Percentiles rank a stretch among this genome's conserved stretches.
phyloP scores from a whole-genome alignment of 257 asterid genomes.

The Capsicum baccatum region DNA sequence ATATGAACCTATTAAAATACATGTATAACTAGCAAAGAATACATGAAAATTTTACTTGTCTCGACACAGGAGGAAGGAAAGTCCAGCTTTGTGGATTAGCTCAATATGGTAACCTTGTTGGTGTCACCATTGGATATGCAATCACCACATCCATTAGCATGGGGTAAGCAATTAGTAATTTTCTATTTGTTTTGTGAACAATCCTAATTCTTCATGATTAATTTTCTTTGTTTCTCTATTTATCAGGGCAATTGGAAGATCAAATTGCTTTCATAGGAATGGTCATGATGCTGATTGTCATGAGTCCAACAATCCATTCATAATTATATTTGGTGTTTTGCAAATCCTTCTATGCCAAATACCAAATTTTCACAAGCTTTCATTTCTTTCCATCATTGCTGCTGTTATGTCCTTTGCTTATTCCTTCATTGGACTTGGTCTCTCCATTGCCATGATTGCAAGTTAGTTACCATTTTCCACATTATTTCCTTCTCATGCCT shows the following conservation, averaged over 20 bases:
- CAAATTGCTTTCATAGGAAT: constrained; percentile 62
- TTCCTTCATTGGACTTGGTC: constrained; percentile 64
- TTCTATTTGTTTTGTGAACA: not conserved
- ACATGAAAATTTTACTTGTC: not conserved
- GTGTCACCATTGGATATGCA: constrained; percentile 63
- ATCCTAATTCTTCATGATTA: not conserved
- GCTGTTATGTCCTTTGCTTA: constrained; percentile 81
- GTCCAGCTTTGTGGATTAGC: constrained; percentile 60
- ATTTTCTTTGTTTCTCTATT: not conserved
- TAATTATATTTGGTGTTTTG: constrained; percentile 47
- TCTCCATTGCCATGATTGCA: constrained; percentile 56
- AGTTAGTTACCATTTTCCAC: constrained; percentile 33
- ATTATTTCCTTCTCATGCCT: not conserved
- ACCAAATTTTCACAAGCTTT: constrained; percentile 68
- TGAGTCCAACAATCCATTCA: constrained; percentile 48
- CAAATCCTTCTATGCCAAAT: constrained; percentile 67
- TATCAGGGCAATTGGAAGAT: constrained; percentile 62
- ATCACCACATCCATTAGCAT: constrained; percentile 63
- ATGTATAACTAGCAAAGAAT: not conserved
- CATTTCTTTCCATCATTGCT: constrained; percentile 64
- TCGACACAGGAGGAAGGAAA: constrained; percentile 50
- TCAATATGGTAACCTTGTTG: constrained; percentile 62
- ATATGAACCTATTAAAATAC: not conserved
- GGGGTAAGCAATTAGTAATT: constrained; percentile 44
- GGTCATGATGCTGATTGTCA: constrained; percentile 56